Evolutionary conservation across 1,139 yeast genomes (phyloP).

Genomic region (Nakaseomyces delphensis): DNA sequence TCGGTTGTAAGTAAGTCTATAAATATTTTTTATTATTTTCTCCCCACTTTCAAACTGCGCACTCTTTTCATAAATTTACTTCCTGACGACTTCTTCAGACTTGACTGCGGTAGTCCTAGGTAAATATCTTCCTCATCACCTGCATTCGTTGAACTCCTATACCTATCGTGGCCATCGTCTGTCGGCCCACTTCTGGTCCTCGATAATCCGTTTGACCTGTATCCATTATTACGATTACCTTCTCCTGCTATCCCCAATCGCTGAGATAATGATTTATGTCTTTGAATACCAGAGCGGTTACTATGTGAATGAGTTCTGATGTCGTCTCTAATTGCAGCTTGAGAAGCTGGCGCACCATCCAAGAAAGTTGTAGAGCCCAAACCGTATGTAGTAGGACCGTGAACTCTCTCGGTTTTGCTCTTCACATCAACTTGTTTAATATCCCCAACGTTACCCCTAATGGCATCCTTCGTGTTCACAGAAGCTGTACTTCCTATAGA

Average conservation of each 20-base stretch:
- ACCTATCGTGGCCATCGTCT: constrained; percentile 15
- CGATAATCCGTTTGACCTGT: not conserved
- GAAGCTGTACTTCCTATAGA: constrained; percentile 36
- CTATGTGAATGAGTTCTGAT: constrained; percentile 17
- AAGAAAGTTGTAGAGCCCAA: constrained; percentile 85
- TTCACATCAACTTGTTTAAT: constrained; percentile 64
- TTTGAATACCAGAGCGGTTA: constrained; percentile 39
- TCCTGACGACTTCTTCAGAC: constrained; percentile 33
- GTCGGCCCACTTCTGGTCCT: constrained; percentile 7
- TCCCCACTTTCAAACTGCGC: constrained; percentile 73
- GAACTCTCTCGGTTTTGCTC: constrained; percentile 60
- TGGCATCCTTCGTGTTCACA: constrained; percentile 30
- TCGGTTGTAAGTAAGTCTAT: not conserved
- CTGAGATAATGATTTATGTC: constrained; percentile 72
- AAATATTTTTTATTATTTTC: constrained; percentile 21
- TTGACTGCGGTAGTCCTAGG: constrained; percentile 22
- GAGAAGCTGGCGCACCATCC: constrained; percentile 94
- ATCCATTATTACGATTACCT: constrained; percentile 5
- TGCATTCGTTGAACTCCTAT: constrained; percentile 6
- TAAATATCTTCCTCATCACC: constrained; percentile 34
- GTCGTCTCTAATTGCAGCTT: constrained; percentile 38
- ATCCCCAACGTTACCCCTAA: constrained; percentile 42
- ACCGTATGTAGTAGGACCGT: constrained; percentile 80
- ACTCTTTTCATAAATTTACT: constrained; percentile 69
- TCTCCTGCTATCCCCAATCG: constrained; percentile 39